phyloP scores from a whole-genome alignment of 2,329 filamentous ascomycete species.

The Annulohypoxylon truncatum region DNA sequence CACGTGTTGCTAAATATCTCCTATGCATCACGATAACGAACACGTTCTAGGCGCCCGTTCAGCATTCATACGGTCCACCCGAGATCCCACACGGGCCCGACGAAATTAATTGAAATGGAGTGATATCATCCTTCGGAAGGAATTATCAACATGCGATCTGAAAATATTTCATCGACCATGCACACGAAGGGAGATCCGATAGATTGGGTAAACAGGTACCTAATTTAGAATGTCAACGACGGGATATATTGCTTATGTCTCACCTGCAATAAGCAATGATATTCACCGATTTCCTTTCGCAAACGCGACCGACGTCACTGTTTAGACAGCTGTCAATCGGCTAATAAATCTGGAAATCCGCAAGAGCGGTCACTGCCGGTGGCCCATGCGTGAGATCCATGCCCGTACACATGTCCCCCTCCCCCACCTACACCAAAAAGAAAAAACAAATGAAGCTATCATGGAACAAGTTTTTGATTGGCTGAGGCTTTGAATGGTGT shows the following conservation, averaged over 20 bases:
- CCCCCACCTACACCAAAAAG: too few species aligned
- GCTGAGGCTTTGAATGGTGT: background rate
- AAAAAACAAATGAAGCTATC: conserved; percentile 6
- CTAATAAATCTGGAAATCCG: background rate
- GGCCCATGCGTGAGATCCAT: background rate
- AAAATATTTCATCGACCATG: background rate
- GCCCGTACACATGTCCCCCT: too few species aligned
- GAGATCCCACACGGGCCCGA: conserved; percentile 5
- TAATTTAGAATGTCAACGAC: conserved; percentile 3
- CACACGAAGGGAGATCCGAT: conserved; percentile 2
- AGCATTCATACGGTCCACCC: conserved; percentile 4
- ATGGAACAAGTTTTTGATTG: background rate
- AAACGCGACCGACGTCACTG: conserved; percentile 5
- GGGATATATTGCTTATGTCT: conserved; percentile 29
- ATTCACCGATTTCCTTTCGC: conserved; percentile 2
- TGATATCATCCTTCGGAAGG: background rate
- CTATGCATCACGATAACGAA: conserved; percentile 28
- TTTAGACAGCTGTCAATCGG: background rate
- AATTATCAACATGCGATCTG: background rate
- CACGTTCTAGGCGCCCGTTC: background rate
- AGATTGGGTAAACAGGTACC: background rate
- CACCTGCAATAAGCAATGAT: conserved; percentile 26
- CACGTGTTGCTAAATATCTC: conserved; percentile 20
- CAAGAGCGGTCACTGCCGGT: background rate
- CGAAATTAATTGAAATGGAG: background rate